Conservation (phyloP, 2,329 filamentous ascomycete genomes). For the Phaeosphaeriaceae sp. region DNA sequence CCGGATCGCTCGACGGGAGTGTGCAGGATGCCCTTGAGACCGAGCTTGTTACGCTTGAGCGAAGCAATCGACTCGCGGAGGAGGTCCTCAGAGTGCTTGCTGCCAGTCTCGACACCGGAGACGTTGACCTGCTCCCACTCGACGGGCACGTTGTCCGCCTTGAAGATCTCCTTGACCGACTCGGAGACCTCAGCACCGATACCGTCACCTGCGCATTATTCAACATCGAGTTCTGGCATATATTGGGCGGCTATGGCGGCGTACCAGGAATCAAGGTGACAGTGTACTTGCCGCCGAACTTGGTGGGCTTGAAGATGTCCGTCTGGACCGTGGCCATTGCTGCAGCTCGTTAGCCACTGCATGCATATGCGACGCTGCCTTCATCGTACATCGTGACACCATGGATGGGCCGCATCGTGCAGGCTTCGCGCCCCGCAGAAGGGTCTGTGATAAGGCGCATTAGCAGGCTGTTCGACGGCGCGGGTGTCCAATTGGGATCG, state of each 20-base stretch:
- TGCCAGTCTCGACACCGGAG: constrained; percentile 84
- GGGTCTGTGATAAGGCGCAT: constrained; percentile 53
- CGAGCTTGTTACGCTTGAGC: constrained; percentile 97
- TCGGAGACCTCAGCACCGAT: constrained; percentile 98
- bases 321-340: constrained; percentile 74
- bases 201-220: constrained; percentile 72
- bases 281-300: constrained; percentile 99
- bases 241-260: constrained; percentile 33
- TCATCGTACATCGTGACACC: constrained; percentile 62
- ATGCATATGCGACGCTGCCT: neutral
- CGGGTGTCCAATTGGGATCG: constrained; percentile 32
- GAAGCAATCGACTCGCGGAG: constrained; percentile 96
- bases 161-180: constrained; percentile 99
- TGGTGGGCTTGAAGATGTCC: constrained; percentile 98
- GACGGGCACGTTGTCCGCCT: constrained; percentile 97
- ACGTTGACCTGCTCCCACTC: constrained; percentile 99
- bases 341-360: constrained; percentile 27
- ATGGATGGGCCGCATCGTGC: constrained; percentile 60
- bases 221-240: constrained; percentile 20
- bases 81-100: constrained; percentile 89
- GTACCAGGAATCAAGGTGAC: constrained; percentile 95
- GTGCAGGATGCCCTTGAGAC: constrained; percentile 98
- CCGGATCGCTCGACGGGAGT: constrained; percentile 96
- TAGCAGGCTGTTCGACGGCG: constrained; percentile 24
- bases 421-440: constrained; percentile 63